These are phyloP conservation scores for Pyrenophora seminiperda DNA, from an alignment of 2,329 filamentous ascomycete species.

Conservation along the genomic window DNA sequence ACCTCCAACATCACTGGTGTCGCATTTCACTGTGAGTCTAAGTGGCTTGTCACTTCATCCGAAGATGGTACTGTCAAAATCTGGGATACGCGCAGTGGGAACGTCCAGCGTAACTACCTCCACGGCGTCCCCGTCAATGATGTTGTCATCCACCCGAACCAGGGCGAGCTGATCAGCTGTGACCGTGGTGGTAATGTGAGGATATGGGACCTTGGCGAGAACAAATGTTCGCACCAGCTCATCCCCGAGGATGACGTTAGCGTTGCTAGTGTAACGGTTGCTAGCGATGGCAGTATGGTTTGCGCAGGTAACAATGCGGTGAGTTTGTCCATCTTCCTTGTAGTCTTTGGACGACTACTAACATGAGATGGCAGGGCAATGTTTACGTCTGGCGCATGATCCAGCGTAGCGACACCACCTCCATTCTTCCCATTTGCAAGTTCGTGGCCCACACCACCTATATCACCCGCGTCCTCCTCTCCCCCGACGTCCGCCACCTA, in stretches of 20 bases:
- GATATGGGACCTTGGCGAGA: constrained; percentile 96
- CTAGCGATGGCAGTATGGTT: constrained; percentile 88
- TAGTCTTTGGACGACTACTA: neutral
- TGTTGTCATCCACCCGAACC: constrained; percentile 99
- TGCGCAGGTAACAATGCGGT: constrained; percentile 93
- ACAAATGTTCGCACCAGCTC: constrained; percentile 93
- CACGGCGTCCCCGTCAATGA: constrained; percentile 92
- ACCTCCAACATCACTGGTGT: constrained; percentile 95
- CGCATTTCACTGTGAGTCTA: constrained; percentile 97
- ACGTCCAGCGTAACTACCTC: constrained; percentile 88
- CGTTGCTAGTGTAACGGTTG: constrained; percentile 92
- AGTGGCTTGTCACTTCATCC: constrained; percentile 99
- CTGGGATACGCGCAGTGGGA: constrained; percentile 87
- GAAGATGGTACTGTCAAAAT: constrained; percentile 98
- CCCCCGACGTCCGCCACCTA: constrained; percentile 90
- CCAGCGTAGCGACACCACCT: constrained; percentile 79
- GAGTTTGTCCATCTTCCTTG: constrained; percentile 37
- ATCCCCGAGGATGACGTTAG: constrained; percentile 95
- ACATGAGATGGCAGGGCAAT: constrained; percentile 68
- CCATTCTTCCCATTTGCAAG: constrained; percentile 82
- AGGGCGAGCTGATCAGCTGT: constrained; percentile 96
- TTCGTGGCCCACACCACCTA: constrained; percentile 92
- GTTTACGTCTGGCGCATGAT: constrained; percentile 97
- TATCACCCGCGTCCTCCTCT: constrained; percentile 88
- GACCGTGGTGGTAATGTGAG: constrained; percentile 90